Base-by-base conservation (phyloP, 192 early-diverging fungal genomes). In the Coemansia furcata region DNA sequence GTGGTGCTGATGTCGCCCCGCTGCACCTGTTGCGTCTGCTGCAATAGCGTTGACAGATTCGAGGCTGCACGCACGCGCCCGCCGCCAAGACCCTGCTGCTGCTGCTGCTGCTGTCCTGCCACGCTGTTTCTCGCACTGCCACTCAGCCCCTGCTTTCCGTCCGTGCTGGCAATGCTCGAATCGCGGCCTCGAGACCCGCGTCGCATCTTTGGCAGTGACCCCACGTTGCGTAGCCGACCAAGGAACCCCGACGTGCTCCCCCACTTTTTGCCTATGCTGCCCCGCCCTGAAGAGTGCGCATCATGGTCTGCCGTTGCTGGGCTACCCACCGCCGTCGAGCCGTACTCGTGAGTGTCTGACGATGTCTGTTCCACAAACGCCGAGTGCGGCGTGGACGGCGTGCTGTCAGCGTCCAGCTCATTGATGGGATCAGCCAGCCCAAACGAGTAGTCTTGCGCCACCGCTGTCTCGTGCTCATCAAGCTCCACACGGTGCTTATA, bases 401-500 rank as follows among this genome's bases (percentile, higher is more conserved):
- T 30, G 54, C 65, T 72, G 15, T 67, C 64, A 2, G 36, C 58
- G 10, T 68, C 72, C 36, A 67, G 55, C 60, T 64, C 71, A 33
- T 59, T 46, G 60, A 15, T 50, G 2, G 65, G 19, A 23, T 72
- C 71, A 1, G 65, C 62, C 33, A 76, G 60, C 17, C 69, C 74
- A n/a, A 71, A 54, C 21, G 74, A 61, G 43, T 76, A 76, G 54
- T 76, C 68, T 3, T 35, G 37, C 9, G 54, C 47, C 14, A 26
- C 57, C 4, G 46, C 36, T 2, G 55, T 39, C 54, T 69, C 72
- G 19, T 69, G 67, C 42, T 69, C 68, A 6, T 73, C 72, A n/a
- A 79, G 72, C 64, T 79, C 77, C 2, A 73, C 68, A 2, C 72
- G 72, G 49, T 79, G 77, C 72, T 79, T 69, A 49, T 79, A 73